Evolutionary conservation across 805 yeast species (phyloP), one percentile per base, ranked within the genome.

Genomic region (Candida maris): DNA sequence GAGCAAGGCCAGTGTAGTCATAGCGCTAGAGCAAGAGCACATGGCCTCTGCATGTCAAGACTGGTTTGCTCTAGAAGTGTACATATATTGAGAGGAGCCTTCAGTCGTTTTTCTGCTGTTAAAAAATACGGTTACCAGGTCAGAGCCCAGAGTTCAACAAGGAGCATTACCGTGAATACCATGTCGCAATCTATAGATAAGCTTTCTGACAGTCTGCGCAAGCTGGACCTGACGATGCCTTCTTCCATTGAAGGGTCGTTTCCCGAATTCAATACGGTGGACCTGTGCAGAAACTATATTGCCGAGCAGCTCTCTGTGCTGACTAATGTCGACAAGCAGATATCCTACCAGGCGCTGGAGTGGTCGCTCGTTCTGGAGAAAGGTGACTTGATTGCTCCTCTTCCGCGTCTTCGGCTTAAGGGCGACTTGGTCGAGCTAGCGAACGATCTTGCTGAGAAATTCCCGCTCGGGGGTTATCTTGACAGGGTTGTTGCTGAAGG

Each of bases 351-450:
- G 39, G 87, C 96, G 24, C 71, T 93, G 54, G 97, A 93, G 64
- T 77, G 91, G 71, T 87, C 96, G 16, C 71, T 75, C 46, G 81
- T 88, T 27, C 65, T 84, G 49, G 96, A 88, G 42, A 82, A 91
- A 55, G 98, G 97, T 57, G 98, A 93, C 62, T 72, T 93, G 53
- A 73, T 91, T 44, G 77, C 91, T 37, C 97, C 98, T 28, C 72
- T 93, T 28, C 98, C 97, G 51, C 79, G 97, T 61, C 68, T 83
- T 53, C 76, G 95, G 53, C 73, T 91, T 61, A 84, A 87, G 50
- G 91, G 91, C 45, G 82, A 87, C 55, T 86, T 91, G 42, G 84
- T 81, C 58, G 79, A 72, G 37, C 60, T 81, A 39, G 89, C 93
- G 20, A 56, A 59, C 27, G 85, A 88, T 54, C 81, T 96, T 84